These are phyloP conservation scores for Cladophialophora immunda DNA, from an alignment of 2,329 filamentous ascomycete genomes.

Conservation along the genomic window DNA sequence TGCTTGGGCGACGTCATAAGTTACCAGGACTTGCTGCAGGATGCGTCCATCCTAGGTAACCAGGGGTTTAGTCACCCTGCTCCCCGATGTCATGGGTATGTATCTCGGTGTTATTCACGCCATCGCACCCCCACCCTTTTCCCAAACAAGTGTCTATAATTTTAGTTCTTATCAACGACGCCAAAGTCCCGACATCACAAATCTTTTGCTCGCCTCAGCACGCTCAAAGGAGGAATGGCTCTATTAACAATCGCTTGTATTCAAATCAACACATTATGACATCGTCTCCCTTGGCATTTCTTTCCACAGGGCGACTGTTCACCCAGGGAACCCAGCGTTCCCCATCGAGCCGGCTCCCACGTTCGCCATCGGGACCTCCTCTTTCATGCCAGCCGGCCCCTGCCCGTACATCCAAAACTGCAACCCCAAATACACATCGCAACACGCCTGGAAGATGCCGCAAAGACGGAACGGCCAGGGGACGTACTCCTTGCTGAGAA, in stretches of 20 bases:
- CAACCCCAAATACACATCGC: conserved; percentile 57
- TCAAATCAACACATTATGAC: background rate
- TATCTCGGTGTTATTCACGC: background rate
- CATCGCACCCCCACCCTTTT: background rate
- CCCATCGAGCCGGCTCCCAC: conserved; percentile 19
- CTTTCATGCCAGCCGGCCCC: conserved; percentile 28
- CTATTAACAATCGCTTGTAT: background rate
- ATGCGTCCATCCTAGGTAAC: background rate
- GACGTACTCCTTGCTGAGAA: conserved; percentile 53
- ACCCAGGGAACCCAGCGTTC: conserved; percentile 33
- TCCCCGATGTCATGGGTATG: background rate
- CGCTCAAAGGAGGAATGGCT: background rate
- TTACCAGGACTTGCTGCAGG: background rate
- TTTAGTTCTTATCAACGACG: background rate
- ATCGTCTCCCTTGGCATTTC: background rate
- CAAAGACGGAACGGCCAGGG: conserved; percentile 60
- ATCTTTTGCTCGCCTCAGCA: background rate
- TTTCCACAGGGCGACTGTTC: conserved; percentile 18
- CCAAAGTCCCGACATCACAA: background rate
- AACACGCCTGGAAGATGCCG: conserved; percentile 58
- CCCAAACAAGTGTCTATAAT: background rate
- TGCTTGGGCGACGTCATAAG: conserved; percentile 2
- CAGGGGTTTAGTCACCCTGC: background rate
- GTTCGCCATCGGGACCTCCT: conserved; percentile 32
- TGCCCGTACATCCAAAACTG: conserved; percentile 59